Conservation (phyloP, 345 rosid genomes). For the Hibiscus mutabilis region DNA sequence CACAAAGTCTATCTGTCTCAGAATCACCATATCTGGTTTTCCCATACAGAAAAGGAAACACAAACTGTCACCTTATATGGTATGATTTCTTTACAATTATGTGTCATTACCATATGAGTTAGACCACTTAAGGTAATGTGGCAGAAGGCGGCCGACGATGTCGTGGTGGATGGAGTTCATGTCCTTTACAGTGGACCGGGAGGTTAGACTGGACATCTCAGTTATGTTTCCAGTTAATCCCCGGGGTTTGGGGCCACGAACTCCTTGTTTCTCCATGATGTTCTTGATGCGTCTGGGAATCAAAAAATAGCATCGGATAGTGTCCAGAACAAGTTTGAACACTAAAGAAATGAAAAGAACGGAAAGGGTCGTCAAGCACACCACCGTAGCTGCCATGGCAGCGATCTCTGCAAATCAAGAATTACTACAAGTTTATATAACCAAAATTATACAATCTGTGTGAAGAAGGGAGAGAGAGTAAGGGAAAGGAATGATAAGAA, state of each 20-base stretch:
- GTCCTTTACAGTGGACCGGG: slow-evolving; percentile 52
- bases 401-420: background rate
- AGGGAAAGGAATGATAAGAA: background rate
- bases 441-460: background rate
- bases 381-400: slow-evolving; percentile 16
- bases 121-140: slow-evolving; percentile 87
- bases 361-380: slow-evolving; percentile 16
- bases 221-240: slow-evolving; percentile 72
- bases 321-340: slow-evolving; percentile 39
- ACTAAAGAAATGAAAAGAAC: slow-evolving; percentile 26
- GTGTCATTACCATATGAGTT: slow-evolving; percentile 49
- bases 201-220: slow-evolving; percentile 49
- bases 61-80: background rate
- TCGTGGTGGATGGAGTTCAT: slow-evolving; percentile 57
- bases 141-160: slow-evolving; percentile 73
- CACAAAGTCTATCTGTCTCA: background rate
- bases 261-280: slow-evolving; percentile 77
- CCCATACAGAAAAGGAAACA: background rate
- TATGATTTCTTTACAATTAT: no score
- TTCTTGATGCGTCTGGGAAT: slow-evolving; percentile 74
- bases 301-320: slow-evolving; percentile 54
- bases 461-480: background rate
- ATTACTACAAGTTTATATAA: background rate
- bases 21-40: background rate
- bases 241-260: slow-evolving; percentile 78